phyloP scores from a whole-genome alignment of 495 filamentous ascomycete genomes.

The Podospora didyma region DNA sequence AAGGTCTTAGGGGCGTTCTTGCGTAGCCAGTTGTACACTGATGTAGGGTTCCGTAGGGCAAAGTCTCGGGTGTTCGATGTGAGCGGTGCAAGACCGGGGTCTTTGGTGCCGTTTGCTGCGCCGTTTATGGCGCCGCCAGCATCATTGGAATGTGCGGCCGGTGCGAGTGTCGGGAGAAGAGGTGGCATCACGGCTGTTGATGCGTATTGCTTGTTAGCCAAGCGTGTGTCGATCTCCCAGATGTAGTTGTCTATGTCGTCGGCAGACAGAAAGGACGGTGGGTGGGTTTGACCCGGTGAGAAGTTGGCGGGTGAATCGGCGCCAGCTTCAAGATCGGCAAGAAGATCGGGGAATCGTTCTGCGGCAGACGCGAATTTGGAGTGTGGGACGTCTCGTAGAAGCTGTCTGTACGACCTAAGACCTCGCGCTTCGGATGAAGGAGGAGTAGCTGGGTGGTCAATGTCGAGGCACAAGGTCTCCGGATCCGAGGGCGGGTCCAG shows the following conservation, averaged over 20 bases:
- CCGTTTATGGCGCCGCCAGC: conserved; percentile 2
- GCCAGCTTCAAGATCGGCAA: conserved; percentile 38
- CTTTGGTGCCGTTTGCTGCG: conserved; percentile 20
- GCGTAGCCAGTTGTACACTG: conserved; percentile 87
- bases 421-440: conserved; percentile 21
- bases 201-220: conserved; percentile 42
- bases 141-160: conserved; percentile 26
- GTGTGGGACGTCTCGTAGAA: conserved; percentile 42
- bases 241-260: conserved; percentile 81
- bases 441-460: conserved; percentile 24
- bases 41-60: conserved; percentile 71
- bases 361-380: conserved; percentile 31
- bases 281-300: conserved; percentile 32
- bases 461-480: conserved; percentile 25
- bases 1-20: conserved; percentile 79
- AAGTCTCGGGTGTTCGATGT: conserved; percentile 52
- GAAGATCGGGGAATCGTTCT: conserved; percentile 34
- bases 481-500: conserved; percentile 59
- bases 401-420: conserved; percentile 33
- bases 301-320: conserved; percentile 33
- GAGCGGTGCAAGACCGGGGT: conserved; percentile 29
- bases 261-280: conserved; percentile 61
- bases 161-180: conserved; percentile 37
- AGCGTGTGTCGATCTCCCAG: conserved; percentile 60
- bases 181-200: conserved; percentile 12